Conservation (phyloP, 805 yeast genomes). For the Isabelozyma heimii region DNA sequence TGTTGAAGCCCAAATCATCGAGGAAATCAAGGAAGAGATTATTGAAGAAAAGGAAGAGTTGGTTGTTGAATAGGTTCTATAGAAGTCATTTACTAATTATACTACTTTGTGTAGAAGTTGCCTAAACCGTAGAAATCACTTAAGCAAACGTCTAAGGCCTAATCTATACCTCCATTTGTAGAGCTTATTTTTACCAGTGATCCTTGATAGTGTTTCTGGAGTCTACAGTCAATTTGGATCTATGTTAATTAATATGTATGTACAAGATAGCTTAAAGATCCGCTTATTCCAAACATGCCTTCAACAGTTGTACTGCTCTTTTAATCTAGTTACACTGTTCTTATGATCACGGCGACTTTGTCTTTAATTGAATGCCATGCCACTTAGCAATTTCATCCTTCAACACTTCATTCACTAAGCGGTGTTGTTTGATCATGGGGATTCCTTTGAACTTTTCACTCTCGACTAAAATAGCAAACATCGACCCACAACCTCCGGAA, state of each 20-base stretch:
- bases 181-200: no score
- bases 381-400: conserved; percentile 84
- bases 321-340: no score
- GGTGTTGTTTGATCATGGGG: conserved; percentile 86
- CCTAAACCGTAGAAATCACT: neutral
- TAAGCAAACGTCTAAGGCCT: no score
- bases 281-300: no score
- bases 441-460: conserved; percentile 75
- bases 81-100: neutral
- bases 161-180: no score
- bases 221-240: no score
- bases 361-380: conserved; percentile 91
- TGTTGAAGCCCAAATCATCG: conserved; percentile 53
- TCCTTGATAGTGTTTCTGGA: no score
- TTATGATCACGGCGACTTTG: conserved; percentile 43
- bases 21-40: conserved; percentile 76
- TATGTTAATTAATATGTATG: no score
- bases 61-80: conserved; percentile 44
- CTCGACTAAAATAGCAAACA: conserved; percentile 85
- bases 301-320: no score
- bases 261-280: no score
- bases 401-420: conserved; percentile 77
- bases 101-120: neutral
- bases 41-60: conserved; percentile 69
- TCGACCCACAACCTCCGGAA: conserved; percentile 95